Percentiles rank a stretch among this genome's conserved stretches.
These are phyloP conservation scores for Podospora pseudocomata DNA, from an alignment of 495 filamentous ascomycete genomes.

Conservation along the genomic window DNA sequence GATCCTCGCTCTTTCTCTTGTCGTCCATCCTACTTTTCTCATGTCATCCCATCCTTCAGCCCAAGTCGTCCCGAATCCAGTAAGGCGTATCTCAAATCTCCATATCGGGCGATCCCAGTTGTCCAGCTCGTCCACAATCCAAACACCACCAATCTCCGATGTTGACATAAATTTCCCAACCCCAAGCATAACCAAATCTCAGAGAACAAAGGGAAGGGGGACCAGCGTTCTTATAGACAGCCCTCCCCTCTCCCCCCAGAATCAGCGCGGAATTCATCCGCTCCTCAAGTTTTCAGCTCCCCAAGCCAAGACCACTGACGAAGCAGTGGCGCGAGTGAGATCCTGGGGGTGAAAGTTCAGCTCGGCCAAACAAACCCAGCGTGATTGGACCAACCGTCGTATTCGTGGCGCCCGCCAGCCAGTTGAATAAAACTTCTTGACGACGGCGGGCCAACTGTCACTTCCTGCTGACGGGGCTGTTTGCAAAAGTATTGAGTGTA, in stretches of 20 bases:
- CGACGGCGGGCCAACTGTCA: slow-evolving; percentile 16
- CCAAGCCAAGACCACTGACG: slow-evolving; percentile 15
- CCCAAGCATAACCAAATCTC: background rate
- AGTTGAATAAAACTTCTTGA: background rate
- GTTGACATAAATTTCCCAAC: background rate
- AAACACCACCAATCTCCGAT: background rate
- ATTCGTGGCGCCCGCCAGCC: slow-evolving; percentile 10
- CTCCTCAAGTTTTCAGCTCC: background rate
- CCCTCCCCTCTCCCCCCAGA: background rate
- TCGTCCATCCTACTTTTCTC: background rate
- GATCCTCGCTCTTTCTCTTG: background rate
- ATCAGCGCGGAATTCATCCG: slow-evolving; percentile 6
- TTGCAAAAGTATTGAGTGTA: background rate
- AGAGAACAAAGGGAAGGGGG: background rate
- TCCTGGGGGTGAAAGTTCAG: slow-evolving; percentile 11
- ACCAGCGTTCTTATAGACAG: background rate
- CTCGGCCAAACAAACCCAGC: slow-evolving; percentile 7
- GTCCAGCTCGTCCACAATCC: background rate
- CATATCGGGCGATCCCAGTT: background rate
- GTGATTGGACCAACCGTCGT: slow-evolving; percentile 18
- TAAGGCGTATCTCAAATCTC: background rate
- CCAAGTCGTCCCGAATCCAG: background rate
- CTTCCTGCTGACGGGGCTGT: slow-evolving; percentile 13
- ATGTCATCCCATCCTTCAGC: background rate
- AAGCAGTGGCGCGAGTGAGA: background rate